A percentile compares a stretch with the other conserved stretches of the same genome.
phyloP scores from a whole-genome alignment of 1,139 yeast species.

The Taphrina pruni region DNA sequence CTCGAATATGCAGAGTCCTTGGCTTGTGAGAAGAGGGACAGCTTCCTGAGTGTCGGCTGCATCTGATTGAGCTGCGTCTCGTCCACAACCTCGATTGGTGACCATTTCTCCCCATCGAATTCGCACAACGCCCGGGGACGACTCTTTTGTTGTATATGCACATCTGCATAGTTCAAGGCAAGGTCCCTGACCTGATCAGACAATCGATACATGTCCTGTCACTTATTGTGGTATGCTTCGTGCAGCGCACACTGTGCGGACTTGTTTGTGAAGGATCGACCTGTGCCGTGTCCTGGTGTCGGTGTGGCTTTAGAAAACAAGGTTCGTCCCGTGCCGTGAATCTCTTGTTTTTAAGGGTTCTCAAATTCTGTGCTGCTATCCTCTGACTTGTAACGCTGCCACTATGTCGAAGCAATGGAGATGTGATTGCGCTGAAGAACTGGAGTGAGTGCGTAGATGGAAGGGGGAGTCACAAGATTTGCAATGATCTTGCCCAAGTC shows the following conservation, averaged over 20 bases:
- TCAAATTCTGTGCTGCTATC: too few species aligned
- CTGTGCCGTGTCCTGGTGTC: slow-evolving; percentile 1
- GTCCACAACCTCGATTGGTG: slow-evolving; percentile 27
- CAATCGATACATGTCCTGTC: slow-evolving; percentile 13
- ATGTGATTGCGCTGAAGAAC: too few species aligned
- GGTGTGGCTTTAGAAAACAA: slow-evolving; percentile 7
- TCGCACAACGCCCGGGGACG: slow-evolving; percentile 39
- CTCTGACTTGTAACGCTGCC: too few species aligned
- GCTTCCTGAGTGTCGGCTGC: slow-evolving; percentile 11
- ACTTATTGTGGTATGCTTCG: too few species aligned
- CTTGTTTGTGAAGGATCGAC: slow-evolving; percentile 1
- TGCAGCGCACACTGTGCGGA: too few species aligned
- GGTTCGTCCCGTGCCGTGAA: slow-evolving; percentile 16
- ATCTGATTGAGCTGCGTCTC: slow-evolving; percentile 5
- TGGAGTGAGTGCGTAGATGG: too few species aligned
- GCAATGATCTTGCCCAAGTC: too few species aligned
- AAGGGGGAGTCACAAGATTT: too few species aligned
- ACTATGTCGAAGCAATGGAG: too few species aligned
- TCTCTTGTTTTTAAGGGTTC: background rate
- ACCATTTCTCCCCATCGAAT: slow-evolving; percentile 38
- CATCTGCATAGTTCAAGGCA: slow-evolving; percentile 35
- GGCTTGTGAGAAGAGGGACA: slow-evolving; percentile 14
- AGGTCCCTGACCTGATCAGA: slow-evolving; percentile 36
- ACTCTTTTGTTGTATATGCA: slow-evolving; percentile 13
- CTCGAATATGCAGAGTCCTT: slow-evolving; percentile 26